Conservation (phyloP, 306 rosid genomes). For the Casuarina cunninghamiana region DNA sequence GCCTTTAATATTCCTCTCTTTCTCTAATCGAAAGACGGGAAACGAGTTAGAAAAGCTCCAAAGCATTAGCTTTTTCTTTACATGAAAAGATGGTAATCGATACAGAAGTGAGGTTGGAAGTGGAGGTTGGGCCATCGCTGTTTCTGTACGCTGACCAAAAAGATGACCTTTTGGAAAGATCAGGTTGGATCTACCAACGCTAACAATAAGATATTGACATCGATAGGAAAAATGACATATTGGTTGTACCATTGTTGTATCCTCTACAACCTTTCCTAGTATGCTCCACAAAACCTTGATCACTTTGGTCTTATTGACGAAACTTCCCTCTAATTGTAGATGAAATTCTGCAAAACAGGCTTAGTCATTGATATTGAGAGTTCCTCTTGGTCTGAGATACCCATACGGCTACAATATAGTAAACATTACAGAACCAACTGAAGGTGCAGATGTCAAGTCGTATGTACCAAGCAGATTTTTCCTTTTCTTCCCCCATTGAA, state of each 20-base stretch:
- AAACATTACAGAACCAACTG: not conserved
- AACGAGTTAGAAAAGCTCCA: conserved; percentile 39
- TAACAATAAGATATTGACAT: conserved; percentile 23
- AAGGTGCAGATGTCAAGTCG: not conserved
- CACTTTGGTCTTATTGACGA: no score
- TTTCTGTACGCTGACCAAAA: conserved; percentile 50
- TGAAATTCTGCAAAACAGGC: no score
- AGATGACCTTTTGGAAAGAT: conserved; percentile 22
- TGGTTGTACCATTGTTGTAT: not conserved
- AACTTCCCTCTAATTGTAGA: no score
- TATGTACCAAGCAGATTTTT: conserved; percentile 19
- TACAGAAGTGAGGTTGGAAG: conserved; percentile 29
- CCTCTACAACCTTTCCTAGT: no score
- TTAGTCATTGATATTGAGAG: no score
- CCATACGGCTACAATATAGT: not conserved
- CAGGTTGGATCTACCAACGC: conserved; percentile 40
- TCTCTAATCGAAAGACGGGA: conserved; percentile 23
- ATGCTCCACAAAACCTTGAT: no score
- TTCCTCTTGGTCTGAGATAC: not conserved
- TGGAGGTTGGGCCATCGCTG: conserved; percentile 46
- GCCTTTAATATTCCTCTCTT: conserved; percentile 26
- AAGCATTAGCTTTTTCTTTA: conserved; percentile 41
- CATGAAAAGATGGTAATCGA: conserved; percentile 30
- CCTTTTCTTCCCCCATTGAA: conserved; percentile 41
- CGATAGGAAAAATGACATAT: conserved; percentile 17